Evolutionary conservation across 2,329 filamentous ascomycete genomes (phyloP).

Genomic region (Xylogone sp.): DNA sequence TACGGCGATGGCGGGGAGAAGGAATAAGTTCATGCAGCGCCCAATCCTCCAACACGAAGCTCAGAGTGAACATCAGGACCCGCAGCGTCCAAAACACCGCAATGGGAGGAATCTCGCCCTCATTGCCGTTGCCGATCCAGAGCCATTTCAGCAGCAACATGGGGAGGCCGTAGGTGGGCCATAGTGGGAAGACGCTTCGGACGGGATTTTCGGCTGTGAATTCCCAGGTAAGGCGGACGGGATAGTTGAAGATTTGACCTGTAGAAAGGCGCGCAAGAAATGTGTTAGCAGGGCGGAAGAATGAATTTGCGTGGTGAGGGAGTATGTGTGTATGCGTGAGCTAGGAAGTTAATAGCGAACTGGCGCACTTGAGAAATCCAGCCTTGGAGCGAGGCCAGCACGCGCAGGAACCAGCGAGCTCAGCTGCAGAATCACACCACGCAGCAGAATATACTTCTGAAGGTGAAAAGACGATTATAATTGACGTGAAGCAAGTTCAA

Average conservation of each 20-base stretch:
- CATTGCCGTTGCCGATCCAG: constrained; percentile 77
- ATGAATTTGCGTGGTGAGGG: too few species aligned
- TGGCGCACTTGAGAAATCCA: not conserved
- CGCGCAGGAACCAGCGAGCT: not conserved
- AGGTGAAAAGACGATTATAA: too few species aligned
- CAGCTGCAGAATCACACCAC: not conserved
- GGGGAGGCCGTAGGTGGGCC: constrained; percentile 90
- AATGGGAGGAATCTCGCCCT: constrained; percentile 75
- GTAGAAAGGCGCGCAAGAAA: constrained; percentile 9
- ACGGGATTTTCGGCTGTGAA: constrained; percentile 86
- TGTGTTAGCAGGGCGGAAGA: constrained; percentile 1
- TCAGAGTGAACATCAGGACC: constrained; percentile 87
- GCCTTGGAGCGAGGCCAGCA: not conserved
- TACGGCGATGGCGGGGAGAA: constrained; percentile 64
- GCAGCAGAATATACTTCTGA: not conserved
- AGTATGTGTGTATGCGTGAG: too few species aligned
- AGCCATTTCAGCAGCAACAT: constrained; percentile 93
- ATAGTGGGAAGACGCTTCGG: constrained; percentile 93
- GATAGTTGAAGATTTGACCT: constrained; percentile 93
- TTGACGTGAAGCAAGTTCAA: too few species aligned
- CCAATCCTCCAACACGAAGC: constrained; percentile 97
- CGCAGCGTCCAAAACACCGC: constrained; percentile 87
- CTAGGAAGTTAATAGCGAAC: too few species aligned
- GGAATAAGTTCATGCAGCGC: constrained; percentile 88
- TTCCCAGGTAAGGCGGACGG: constrained; percentile 89